Percentiles rank a stretch among this genome's conserved stretches.
phyloP scores from a whole-genome alignment of 768 basidiomycete species.

The Pholiota microspora region DNA sequence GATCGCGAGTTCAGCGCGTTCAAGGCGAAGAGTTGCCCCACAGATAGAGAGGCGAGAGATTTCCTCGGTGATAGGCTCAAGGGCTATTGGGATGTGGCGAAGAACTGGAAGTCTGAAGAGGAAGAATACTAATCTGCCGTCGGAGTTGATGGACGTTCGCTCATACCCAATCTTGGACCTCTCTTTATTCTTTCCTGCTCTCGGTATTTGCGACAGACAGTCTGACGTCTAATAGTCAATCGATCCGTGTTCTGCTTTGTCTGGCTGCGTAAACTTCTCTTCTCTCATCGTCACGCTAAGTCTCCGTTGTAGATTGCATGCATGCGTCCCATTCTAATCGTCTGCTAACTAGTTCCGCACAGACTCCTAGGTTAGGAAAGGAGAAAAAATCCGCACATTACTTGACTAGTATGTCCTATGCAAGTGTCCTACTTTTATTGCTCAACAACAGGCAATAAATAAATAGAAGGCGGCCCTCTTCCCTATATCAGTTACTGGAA shows the following conservation, averaged over 20 bases:
- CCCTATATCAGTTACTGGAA: slow-evolving; percentile 12
- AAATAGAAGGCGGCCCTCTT: neutral
- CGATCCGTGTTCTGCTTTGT: neutral
- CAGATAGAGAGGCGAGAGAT: slow-evolving; percentile 85
- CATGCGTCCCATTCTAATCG: neutral
- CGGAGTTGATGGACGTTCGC: too few relatives aligned
- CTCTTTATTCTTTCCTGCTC: neutral
- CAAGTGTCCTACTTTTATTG: neutral
- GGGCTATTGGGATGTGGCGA: slow-evolving; percentile 94
- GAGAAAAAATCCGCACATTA: too few relatives aligned
- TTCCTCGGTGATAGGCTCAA: slow-evolving; percentile 79
- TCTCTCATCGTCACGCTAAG: neutral
- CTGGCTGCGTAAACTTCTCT: neutral
- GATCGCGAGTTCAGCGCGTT: slow-evolving; percentile 82
- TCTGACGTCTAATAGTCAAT: neutral
- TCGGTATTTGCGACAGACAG: neutral
- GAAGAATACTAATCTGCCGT: slow-evolving; percentile 72
- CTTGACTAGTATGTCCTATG: neutral
- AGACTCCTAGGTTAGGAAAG: too few relatives aligned
- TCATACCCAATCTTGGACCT: too few relatives aligned
- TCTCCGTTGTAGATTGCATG: neutral
- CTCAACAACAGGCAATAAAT: neutral
- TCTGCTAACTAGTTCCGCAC: neutral
- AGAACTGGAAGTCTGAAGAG: slow-evolving; percentile 85
- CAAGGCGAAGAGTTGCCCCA: slow-evolving; percentile 78